Evolutionary conservation across 1,139 yeast species (phyloP).

Genomic region (Geotrichum aggregatum): DNA sequence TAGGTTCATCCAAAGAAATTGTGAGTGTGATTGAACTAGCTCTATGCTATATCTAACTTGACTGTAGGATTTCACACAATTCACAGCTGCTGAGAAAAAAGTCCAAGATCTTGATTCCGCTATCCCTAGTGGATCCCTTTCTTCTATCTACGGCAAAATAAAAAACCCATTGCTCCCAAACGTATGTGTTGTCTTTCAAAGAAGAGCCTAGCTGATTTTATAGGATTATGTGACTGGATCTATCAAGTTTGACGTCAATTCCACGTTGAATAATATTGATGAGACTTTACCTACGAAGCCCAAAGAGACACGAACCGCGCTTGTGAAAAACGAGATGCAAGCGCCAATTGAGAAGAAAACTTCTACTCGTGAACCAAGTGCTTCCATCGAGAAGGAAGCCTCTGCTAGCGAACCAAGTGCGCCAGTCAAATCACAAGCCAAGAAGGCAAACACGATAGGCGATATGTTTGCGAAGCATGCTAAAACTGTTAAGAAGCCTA

Average conservation of each 20-base stretch:
- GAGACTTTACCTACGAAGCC: too few relatives aligned
- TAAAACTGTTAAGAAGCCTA: constrained; percentile 1
- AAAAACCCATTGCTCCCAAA: constrained; percentile 18
- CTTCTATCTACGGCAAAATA: constrained; percentile 16
- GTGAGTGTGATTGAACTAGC: constrained; percentile 7
- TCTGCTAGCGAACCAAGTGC: background rate
- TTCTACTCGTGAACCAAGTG: background rate
- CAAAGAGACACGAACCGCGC: background rate
- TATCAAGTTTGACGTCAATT: background rate
- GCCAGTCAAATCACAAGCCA: background rate
- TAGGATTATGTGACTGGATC: background rate
- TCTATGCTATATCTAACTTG: background rate
- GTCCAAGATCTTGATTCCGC: constrained; percentile 12
- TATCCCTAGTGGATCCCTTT: constrained; percentile 1
- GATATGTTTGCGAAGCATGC: constrained; percentile 13
- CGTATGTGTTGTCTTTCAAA: constrained; percentile 11
- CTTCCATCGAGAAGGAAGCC: background rate
- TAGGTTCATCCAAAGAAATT: constrained; percentile 16
- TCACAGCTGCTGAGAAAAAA: constrained; percentile 13
- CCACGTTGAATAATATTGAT: too few relatives aligned
- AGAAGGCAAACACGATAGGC: constrained; percentile 3
- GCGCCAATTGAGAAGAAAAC: background rate
- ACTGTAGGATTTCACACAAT: constrained; percentile 13
- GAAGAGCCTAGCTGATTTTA: background rate
- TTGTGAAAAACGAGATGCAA: background rate